These are phyloP conservation scores for Leptographium lundbergii DNA, from an alignment of 2,329 filamentous ascomycete species.

Conservation along the genomic window DNA sequence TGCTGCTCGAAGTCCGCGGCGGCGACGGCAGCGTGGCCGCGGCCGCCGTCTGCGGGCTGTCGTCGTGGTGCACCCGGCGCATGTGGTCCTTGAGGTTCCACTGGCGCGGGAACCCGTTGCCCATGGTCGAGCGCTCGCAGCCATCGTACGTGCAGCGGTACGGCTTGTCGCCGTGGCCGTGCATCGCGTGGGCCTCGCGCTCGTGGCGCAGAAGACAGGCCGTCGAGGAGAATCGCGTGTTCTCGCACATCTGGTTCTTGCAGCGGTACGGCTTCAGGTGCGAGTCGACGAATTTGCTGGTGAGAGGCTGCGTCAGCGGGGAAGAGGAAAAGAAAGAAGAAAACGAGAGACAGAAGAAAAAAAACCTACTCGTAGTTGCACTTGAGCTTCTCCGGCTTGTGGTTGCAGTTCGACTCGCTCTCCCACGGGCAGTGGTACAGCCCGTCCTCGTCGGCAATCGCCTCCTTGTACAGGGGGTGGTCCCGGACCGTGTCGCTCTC, in stretches of 20 bases:
- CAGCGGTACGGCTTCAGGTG: conserved; percentile 94
- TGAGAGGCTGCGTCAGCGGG: too few relatives aligned
- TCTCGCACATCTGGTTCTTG: conserved; percentile 73
- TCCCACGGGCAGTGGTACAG: conserved; percentile 90
- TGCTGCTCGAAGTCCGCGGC: conserved; percentile 22
- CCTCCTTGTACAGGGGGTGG: conserved; percentile 60
- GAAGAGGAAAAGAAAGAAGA: neutral
- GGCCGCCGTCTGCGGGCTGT: conserved; percentile 17
- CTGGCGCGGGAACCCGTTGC: conserved; percentile 83
- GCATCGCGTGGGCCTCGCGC: conserved; percentile 89
- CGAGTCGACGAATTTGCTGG: conserved; percentile 97
- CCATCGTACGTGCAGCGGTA: conserved; percentile 79
- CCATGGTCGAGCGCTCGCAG: conserved; percentile 69
- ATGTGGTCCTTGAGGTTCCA: conserved; percentile 98
- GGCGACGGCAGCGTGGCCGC: neutral
- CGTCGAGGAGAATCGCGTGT: conserved; percentile 85
- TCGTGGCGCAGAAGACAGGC: conserved; percentile 91
- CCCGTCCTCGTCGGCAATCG: conserved; percentile 53
- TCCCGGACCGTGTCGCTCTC: conserved; percentile 48
- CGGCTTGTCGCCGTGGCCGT: conserved; percentile 86
- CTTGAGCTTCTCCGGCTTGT: conserved; percentile 92
- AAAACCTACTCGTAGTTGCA: conserved; percentile 90
- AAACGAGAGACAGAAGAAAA: neutral
- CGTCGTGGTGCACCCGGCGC: conserved; percentile 76
- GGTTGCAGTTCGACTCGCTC: conserved; percentile 59